Conservation (phyloP, 805 yeast species). For the Nematodospora valgi region DNA sequence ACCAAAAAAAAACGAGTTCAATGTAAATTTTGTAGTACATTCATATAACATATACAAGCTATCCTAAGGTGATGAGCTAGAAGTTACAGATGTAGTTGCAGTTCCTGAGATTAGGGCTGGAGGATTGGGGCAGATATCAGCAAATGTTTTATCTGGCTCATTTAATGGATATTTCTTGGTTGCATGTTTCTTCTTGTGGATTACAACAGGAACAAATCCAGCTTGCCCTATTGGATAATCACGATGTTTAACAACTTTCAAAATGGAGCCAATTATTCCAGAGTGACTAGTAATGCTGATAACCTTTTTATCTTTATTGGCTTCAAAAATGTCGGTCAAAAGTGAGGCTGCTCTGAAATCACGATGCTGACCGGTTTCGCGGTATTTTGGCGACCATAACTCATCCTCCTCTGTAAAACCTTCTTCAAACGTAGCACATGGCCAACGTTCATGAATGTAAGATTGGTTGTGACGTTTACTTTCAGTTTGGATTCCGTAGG, state of each 20-base stretch:
- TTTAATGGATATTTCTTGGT: constrained; percentile 8
- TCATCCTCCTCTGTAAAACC: constrained; percentile 23
- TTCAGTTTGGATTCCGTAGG: constrained; percentile 30
- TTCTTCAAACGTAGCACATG: constrained; percentile 22
- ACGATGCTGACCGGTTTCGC: constrained; percentile 25
- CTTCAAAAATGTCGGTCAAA: constrained; percentile 23
- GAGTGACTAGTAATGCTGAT: constrained; percentile 28
- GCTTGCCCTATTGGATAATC: constrained; percentile 21
- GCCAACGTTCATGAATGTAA: constrained; percentile 17
- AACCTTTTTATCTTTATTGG: constrained; percentile 15
- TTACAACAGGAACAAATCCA: constrained; percentile 26
- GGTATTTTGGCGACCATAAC: constrained; percentile 19
- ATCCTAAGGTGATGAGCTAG: too few species aligned
- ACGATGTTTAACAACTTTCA: constrained; percentile 23
- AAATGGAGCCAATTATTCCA: constrained; percentile 24
- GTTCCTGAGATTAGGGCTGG: constrained; percentile 5
- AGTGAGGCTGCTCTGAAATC: constrained; percentile 23
- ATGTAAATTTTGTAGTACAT: too few species aligned
- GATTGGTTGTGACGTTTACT: constrained; percentile 24
- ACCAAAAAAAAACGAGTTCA: too few species aligned
- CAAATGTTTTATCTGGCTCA: constrained; percentile 12
- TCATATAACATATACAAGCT: too few species aligned
- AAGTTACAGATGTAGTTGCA: too few species aligned
- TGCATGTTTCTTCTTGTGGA: constrained; percentile 19
- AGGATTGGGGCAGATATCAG: constrained; percentile 11